Base-by-base conservation (phyloP, 2,329 filamentous ascomycete genomes). In the Harringtonia aguacate region DNA sequence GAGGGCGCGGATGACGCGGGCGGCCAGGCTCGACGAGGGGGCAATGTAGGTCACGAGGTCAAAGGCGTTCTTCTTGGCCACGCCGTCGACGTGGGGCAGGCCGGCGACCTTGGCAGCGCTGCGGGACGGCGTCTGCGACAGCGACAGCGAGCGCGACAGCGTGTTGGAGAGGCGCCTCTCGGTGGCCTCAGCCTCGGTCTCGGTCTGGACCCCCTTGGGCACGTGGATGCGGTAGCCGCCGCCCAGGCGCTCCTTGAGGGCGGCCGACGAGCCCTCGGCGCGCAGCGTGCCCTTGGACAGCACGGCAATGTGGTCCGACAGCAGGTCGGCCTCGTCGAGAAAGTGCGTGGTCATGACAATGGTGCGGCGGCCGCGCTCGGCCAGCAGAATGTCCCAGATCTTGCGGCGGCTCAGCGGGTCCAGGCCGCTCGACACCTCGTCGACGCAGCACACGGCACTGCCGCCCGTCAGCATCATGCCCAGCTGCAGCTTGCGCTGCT, bases 381-480 rank as follows among this genome's bases (percentile, higher is more conserved):
- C 84, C 13, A 95, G 69, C 20, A 95, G 68, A 47, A 95, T 95
- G 53, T 95, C 87, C 89, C 89, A 95, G 21, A 95, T 86, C 64
- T 94, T 95, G 24, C 88, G 70, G 44, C 90, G 73, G 18, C 84
- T 89, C 1, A 95, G 67, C 0, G 90, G 88, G 57, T 95, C 89
- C 18, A 95, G 72, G 14, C 89, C 90, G 47, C 83, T 88, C 33
- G 84, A 89, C 14, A 95, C 87, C 61, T 95, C 90, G 53, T 95
- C 89, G 7, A 95, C 79, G 55, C 87, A 92, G 63, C 89, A 95
- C 0, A 95, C 81, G 21, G 79, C 79, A 49, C 84, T 90, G 12
- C 87, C 88, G 48, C 90, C 89, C 4, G 86, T 94, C 53, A 95
- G 79, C 87, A 95, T 95, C 79, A 95, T 90, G 6, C 87, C 88